Conservation (phyloP, 306 rosid species). For the Glycyrrhiza uralensis region DNA sequence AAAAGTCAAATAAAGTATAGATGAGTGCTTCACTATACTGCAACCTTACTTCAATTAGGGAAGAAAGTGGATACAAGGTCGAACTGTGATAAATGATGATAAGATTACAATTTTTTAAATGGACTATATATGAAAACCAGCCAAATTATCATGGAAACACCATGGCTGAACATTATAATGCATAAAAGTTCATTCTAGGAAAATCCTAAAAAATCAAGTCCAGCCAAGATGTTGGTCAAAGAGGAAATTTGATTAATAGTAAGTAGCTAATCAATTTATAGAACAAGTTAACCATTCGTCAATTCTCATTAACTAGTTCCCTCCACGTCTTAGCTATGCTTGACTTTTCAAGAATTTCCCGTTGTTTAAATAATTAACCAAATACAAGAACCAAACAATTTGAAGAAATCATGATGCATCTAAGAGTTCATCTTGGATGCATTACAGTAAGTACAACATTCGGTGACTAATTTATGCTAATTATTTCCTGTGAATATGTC, state of each 20-base stretch:
- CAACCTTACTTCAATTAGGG: neutral
- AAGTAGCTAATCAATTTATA: slow-evolving; percentile 9
- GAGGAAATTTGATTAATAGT: neutral
- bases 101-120: neutral
- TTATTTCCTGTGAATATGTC: neutral
- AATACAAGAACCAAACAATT: neutral
- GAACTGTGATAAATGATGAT: neutral
- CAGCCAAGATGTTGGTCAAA: neutral
- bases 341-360: neutral
- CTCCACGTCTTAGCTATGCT: neutral
- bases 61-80: neutral
- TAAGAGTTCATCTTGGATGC: slow-evolving; percentile 3
- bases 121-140: neutral
- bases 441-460: neutral
- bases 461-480: neutral
- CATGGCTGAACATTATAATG: neutral
- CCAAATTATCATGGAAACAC: slow-evolving; percentile 1
- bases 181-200: neutral
- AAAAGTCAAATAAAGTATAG: slow-evolving; percentile 20
- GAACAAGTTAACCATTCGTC: neutral
- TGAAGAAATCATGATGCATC: neutral
- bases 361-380: neutral
- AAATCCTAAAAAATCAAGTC: neutral
- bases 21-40: slow-evolving; percentile 8
- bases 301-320: slow-evolving; percentile 1